phyloP scores from a whole-genome alignment of 2,329 filamentous ascomycete species.

The Stagonosporopsis rhizophila region DNA sequence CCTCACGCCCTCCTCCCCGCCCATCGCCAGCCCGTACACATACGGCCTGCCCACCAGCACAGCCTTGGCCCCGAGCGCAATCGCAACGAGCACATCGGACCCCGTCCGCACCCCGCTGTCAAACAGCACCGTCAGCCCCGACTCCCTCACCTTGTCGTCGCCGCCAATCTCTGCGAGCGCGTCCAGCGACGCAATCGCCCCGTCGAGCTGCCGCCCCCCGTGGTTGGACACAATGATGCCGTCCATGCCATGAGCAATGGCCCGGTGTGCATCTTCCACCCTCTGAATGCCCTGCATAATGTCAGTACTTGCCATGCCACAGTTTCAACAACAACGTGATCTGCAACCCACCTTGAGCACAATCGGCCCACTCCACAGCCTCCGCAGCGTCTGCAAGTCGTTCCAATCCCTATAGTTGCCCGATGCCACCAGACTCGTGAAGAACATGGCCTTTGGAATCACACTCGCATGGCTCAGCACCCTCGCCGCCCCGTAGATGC shows the following conservation, averaged over 20 bases:
- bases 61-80: conserved; percentile 48
- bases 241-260: conserved; percentile 46
- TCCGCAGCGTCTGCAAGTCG: conserved; percentile 40
- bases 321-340: too few relatives aligned
- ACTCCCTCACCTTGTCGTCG: conserved; percentile 41
- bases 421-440: conserved; percentile 45
- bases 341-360: conserved; percentile 39
- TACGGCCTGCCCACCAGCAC: conserved; percentile 48
- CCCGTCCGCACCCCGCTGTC: conserved; percentile 48
- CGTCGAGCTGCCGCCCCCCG: conserved; percentile 48
- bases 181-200: conserved; percentile 44
- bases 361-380: conserved; percentile 49
- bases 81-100: conserved; percentile 47
- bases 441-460: conserved; percentile 48
- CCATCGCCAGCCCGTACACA: conserved; percentile 48
- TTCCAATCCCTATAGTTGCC: conserved; percentile 47
- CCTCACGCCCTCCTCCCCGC: conserved; percentile 47
- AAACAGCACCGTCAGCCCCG: conserved; percentile 44
- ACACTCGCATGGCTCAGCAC: conserved; percentile 43
- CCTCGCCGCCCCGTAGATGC: conserved; percentile 39
- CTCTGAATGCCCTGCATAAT: conserved; percentile 43
- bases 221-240: conserved; percentile 51
- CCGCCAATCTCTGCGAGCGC: conserved; percentile 46
- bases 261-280: conserved; percentile 45
- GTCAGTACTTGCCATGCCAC: too few relatives aligned